Conservation (phyloP, 2,329 filamentous ascomycete genomes). For the Metarhizium sp. region DNA sequence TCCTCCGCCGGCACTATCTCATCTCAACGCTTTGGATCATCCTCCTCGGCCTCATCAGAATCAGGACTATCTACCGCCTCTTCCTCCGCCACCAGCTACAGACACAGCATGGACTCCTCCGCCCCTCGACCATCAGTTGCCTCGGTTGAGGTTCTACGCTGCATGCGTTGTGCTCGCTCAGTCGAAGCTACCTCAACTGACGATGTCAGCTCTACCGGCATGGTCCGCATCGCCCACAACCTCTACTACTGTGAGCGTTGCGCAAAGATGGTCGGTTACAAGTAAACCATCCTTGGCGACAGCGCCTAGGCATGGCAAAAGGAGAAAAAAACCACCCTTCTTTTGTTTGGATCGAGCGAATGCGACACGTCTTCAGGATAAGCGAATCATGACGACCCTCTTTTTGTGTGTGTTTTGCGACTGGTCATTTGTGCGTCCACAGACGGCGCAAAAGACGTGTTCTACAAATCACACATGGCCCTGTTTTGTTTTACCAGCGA, state of each 20-base stretch:
- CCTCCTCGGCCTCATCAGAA: conserved; percentile 26
- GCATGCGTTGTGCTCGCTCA: conserved; percentile 50
- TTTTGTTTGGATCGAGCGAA: neutral
- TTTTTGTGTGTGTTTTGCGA: neutral
- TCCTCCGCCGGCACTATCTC: conserved; percentile 8
- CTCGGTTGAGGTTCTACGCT: conserved; percentile 51
- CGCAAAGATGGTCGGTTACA: conserved; percentile 55
- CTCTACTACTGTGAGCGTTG: conserved; percentile 59
- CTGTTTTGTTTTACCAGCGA: neutral
- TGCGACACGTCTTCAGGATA: neutral
- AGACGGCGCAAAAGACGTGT: neutral
- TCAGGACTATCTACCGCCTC: conserved; percentile 29
- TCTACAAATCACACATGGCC: neutral
- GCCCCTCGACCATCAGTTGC: conserved; percentile 30
- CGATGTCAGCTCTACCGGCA: conserved; percentile 47
- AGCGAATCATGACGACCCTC: neutral
- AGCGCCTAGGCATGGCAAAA: neutral
- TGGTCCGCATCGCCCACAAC: conserved; percentile 56
- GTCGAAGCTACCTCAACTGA: conserved; percentile 54
- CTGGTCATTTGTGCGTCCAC: neutral
- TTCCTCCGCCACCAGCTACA: conserved; percentile 21
- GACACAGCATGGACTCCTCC: conserved; percentile 40
- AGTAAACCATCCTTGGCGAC: conserved; percentile 27
- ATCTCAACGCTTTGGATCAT: conserved; percentile 12
- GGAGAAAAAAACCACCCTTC: neutral